Percentiles rank a stretch among this genome's conserved stretches.
Conservation (phyloP, 257 asterid genomes). For the Solanum lycopersicoides region DNA sequence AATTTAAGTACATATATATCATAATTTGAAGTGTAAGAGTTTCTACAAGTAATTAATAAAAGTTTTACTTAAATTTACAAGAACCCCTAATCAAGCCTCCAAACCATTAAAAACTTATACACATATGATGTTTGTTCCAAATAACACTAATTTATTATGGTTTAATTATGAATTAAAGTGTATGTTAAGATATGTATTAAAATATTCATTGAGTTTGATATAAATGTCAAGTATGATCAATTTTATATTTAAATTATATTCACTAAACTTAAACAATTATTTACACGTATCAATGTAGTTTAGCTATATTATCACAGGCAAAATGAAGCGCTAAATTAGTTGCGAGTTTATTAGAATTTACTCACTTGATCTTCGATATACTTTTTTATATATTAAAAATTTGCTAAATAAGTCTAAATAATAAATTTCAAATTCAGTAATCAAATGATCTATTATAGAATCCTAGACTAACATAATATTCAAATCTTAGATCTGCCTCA, state of each 20-base stretch:
- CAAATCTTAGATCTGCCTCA: background rate
- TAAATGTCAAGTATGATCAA: background rate
- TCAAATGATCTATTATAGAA: background rate
- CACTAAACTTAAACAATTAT: background rate
- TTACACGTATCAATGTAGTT: background rate
- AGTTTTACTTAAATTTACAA: no score
- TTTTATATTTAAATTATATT: background rate
- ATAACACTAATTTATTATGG: no score
- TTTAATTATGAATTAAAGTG: no score
- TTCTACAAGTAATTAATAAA: background rate
- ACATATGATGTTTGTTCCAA: background rate
- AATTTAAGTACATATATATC: no score
- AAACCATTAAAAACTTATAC: background rate
- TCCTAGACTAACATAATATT: background rate
- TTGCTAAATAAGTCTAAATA: background rate
- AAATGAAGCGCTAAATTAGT: background rate
- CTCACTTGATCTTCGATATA: background rate
- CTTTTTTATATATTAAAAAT: no score
- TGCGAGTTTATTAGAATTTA: background rate
- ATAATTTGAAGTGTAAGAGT: background rate
- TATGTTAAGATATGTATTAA: background rate
- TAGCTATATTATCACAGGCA: background rate
- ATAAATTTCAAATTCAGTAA: background rate
- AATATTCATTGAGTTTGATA: background rate
- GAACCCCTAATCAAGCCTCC: background rate